These are phyloP conservation scores for Onygenales sp. DNA, from an alignment of 2,329 filamentous ascomycete genomes.

Conservation along the genomic window DNA sequence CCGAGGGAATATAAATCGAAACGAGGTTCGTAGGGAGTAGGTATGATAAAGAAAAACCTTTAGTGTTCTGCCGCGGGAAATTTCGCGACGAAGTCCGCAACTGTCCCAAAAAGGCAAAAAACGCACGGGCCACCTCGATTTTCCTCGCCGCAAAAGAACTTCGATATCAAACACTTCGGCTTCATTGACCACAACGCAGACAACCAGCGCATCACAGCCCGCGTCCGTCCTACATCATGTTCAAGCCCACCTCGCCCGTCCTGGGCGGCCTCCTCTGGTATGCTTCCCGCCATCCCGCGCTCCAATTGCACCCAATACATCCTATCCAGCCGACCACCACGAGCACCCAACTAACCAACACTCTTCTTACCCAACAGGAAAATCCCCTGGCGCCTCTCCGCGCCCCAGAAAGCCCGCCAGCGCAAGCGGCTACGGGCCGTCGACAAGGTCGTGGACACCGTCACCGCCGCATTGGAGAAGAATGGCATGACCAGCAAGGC, in stretches of 20 bases:
- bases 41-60: neutral
- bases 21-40: neutral
- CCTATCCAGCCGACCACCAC: constrained; percentile 2
- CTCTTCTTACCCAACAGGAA: constrained; percentile 53
- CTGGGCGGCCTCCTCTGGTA: constrained; percentile 78
- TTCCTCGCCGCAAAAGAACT: neutral
- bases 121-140: constrained; percentile 10
- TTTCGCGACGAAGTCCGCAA: neutral
- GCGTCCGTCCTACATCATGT: constrained; percentile 50
- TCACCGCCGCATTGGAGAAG: constrained; percentile 68
- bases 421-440: constrained; percentile 73
- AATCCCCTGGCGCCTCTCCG: constrained; percentile 90
- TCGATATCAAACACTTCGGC: neutral
- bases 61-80: neutral
- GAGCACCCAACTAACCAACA: neutral
- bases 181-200: neutral
- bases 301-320: neutral
- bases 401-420: constrained; percentile 82
- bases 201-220: neutral
- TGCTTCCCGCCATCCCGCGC: constrained; percentile 8
- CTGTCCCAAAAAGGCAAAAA: constrained; percentile 1
- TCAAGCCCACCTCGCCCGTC: constrained; percentile 68
- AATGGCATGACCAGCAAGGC: constrained; percentile 59
- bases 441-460: constrained; percentile 73
- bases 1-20: neutral